A percentile compares a stretch with the other conserved stretches of the same genome.
Conservation (phyloP, 345 rosid genomes). For the Syzygium aqueum region DNA sequence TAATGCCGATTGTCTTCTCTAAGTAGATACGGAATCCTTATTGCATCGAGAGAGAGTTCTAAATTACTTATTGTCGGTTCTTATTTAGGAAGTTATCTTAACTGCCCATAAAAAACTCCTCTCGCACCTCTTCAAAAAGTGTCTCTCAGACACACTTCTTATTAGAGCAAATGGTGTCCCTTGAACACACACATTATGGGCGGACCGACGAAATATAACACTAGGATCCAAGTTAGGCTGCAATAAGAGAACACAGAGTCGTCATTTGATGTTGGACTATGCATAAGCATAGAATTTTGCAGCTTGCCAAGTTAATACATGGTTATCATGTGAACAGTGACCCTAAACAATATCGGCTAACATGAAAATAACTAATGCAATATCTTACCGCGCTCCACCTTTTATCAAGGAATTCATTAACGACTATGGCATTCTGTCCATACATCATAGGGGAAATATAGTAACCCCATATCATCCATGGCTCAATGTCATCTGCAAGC, state of each 20-base stretch:
- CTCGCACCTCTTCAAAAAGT: too few species aligned
- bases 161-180: too few species aligned
- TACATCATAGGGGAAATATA: slow-evolving; percentile 90
- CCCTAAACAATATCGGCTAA: neutral
- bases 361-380: neutral
- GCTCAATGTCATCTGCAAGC: slow-evolving; percentile 51
- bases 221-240: slow-evolving; percentile 51
- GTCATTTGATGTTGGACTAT: neutral
- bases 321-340: neutral
- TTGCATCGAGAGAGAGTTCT: too few species aligned
- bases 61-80: too few species aligned
- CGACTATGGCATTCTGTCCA: slow-evolving; percentile 80
- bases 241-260: neutral
- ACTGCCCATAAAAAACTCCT: too few species aligned
- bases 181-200: too few species aligned
- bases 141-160: too few species aligned
- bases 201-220: too few species aligned
- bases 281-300: neutral
- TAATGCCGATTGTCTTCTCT: too few species aligned
- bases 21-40: too few species aligned
- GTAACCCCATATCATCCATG: slow-evolving; percentile 86
- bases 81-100: too few species aligned
- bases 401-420: slow-evolving; percentile 77
- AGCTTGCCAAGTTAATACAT: neutral
- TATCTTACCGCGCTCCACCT: slow-evolving; percentile 68